Percentiles rank a stretch among this genome's conserved stretches.
Conservation (phyloP, 1,139 yeast species). For the Arxiozyma slooffiae region DNA sequence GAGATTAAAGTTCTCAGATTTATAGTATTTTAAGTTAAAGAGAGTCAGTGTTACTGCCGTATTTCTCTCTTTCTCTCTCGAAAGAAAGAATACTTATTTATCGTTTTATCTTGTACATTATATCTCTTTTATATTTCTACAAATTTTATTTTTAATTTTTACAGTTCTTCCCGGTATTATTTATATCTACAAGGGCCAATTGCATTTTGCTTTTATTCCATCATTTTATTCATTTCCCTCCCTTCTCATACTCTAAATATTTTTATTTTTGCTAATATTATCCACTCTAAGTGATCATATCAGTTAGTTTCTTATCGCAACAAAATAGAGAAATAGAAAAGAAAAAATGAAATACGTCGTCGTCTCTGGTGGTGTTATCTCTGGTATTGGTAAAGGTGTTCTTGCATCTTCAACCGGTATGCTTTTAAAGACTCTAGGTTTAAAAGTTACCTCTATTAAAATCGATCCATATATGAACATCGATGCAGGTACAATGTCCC, state of each 20-base stretch:
- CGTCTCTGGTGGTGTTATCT: constrained; percentile 96
- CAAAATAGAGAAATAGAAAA: background rate
- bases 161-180: constrained; percentile 1
- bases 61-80: too few relatives aligned
- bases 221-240: background rate
- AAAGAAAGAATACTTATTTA: background rate
- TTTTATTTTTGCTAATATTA: background rate
- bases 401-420: constrained; percentile 92
- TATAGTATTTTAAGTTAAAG: too few relatives aligned
- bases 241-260: background rate
- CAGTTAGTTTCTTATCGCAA: background rate
- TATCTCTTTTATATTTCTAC: too few relatives aligned
- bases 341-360: constrained; percentile 87
- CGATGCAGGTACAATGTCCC: constrained; percentile 99
- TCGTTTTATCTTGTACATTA: background rate
- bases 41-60: too few relatives aligned
- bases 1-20: background rate
- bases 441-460: constrained; percentile 91
- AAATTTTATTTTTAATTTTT: background rate
- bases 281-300: background rate
- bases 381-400: constrained; percentile 98
- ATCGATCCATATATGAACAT: constrained; percentile 98
- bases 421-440: constrained; percentile 83
- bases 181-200: background rate
- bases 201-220: background rate